Percentiles rank a stretch among this genome's conserved stretches.
phyloP scores from a whole-genome alignment of 768 basidiomycete genomes.

The Lactarius akahatsu region DNA sequence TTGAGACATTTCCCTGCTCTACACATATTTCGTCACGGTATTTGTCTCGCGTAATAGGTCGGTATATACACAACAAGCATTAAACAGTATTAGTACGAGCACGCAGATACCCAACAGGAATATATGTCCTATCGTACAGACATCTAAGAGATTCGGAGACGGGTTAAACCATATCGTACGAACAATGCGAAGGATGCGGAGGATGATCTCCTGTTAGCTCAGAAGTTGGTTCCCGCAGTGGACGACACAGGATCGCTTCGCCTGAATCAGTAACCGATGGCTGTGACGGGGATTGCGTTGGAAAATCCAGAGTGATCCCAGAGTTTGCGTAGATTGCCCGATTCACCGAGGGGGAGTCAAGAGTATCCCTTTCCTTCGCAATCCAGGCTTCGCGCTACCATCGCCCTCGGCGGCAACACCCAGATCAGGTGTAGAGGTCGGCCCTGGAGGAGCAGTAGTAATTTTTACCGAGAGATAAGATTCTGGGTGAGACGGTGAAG shows the following conservation, averaged over 20 bases:
- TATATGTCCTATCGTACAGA: no score
- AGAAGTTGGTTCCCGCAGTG: not conserved
- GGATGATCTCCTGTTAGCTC: not conserved
- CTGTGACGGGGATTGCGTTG: not conserved
- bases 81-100: no score
- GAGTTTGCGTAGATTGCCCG: not conserved
- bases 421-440: not conserved
- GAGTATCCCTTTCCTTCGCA: not conserved
- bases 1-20: no score
- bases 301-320: not conserved
- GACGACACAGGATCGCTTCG: not conserved
- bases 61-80: no score
- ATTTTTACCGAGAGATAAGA: not conserved
- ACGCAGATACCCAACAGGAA: no score
- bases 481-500: not conserved
- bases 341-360: not conserved
- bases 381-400: not conserved
- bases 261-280: not conserved
- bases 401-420: not conserved
- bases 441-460: not conserved
- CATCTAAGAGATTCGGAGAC: no score
- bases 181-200: not conserved
- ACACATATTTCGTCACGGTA: no score
- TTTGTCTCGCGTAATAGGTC: no score
- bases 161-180: not conserved